Base-by-base conservation (phyloP, 192 early-diverging fungal species). In the Linnemannia zychae region DNA sequence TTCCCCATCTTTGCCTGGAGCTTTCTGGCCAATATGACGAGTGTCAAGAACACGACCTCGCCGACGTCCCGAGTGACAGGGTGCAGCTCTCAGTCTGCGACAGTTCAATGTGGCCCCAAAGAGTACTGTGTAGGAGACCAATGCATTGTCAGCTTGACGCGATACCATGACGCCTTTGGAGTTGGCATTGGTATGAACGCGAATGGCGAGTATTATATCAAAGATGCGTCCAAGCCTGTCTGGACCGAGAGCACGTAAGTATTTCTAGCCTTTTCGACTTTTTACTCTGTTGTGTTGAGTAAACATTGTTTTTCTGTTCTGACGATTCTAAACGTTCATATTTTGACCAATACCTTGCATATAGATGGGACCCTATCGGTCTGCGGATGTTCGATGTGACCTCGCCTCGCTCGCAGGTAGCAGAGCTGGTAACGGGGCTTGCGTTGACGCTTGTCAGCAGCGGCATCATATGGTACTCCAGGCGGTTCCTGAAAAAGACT, bases 241-340 rank as follows among this genome's bases (percentile, higher is more conserved):
- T 92, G 88, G 89, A 86, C 88, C 7, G 90, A 91, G 70, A 89
- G 89, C 82, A 88, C 83, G 91, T 91, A 92, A 78, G 91, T 90
- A 18, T n/a, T 53, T 17, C 33, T 28, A 16, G n/a, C 22, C 52
- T n/a, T 24, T 17, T 72, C 18, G 7, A 63, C 24, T 3, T 24
- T 60, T 22, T 16, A 20, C 48, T 18, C 13, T 20, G 0, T 77
- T 20, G 36, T 13, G n/a, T 75, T 50, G 31, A 13, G 17, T 5
- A 31, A 28, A 0, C 46, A 69, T 53, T 71, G 67, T 49, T 52
- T 24, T 57, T 37, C 20, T 22, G 63, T 71, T 52, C 48, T 77
- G 33, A 36, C 24, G 22, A 47, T 65, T 69, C 7, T 71, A n/a
- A n/a, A n/a, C n/a, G n/a, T n/a, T n/a, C n/a, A n/a, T n/a, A n/a